A percentile compares a stretch with the other conserved stretches of the same genome.
Evolutionary conservation across 495 filamentous ascomycete genomes (phyloP).

Genomic region (Pyronema omphalodes): DNA sequence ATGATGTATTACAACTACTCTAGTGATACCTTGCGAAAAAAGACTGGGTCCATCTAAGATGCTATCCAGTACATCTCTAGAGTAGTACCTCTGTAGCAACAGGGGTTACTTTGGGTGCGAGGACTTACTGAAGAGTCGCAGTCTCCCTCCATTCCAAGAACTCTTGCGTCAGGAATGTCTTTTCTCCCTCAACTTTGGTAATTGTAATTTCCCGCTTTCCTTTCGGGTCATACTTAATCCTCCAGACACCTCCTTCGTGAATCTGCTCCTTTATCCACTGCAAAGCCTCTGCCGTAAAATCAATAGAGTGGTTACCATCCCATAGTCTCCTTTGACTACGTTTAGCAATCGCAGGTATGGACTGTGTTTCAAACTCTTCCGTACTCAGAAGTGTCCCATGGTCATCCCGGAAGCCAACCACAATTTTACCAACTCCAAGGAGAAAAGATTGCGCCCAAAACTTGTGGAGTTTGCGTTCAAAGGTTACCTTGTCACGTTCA

Average conservation of each 20-base stretch:
- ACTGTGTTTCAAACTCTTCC: slow-evolving; percentile 58
- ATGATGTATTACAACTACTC: too few species aligned
- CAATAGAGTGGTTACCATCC: slow-evolving; percentile 84
- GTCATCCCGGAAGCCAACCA: slow-evolving; percentile 68
- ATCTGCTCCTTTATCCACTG: slow-evolving; percentile 33
- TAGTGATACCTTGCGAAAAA: too few species aligned
- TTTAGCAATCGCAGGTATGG: slow-evolving; percentile 55
- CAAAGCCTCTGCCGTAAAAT: slow-evolving; percentile 60
- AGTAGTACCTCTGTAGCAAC: too few species aligned
- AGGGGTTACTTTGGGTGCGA: too few species aligned
- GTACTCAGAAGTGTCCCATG: slow-evolving; percentile 51
- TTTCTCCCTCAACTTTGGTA: too few species aligned
- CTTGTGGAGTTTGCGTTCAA: slow-evolving; percentile 76
- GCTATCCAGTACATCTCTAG: too few species aligned
- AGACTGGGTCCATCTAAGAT: too few species aligned
- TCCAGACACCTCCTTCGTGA: slow-evolving; percentile 59
- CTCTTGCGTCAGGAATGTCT: too few species aligned
- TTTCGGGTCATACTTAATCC: neutral
- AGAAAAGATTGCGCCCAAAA: slow-evolving; percentile 96
- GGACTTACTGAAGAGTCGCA: too few species aligned
- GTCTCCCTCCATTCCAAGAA: too few species aligned
- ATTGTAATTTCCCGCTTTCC: too few species aligned
- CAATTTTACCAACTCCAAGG: slow-evolving; percentile 75
- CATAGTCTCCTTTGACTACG: slow-evolving; percentile 45
- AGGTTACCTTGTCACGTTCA: slow-evolving; percentile 48